Evolutionary conservation across 2,329 filamentous ascomycete genomes (phyloP), one percentile per base, ranked within the genome.

Genomic region (Aciculosporium take): DNA sequence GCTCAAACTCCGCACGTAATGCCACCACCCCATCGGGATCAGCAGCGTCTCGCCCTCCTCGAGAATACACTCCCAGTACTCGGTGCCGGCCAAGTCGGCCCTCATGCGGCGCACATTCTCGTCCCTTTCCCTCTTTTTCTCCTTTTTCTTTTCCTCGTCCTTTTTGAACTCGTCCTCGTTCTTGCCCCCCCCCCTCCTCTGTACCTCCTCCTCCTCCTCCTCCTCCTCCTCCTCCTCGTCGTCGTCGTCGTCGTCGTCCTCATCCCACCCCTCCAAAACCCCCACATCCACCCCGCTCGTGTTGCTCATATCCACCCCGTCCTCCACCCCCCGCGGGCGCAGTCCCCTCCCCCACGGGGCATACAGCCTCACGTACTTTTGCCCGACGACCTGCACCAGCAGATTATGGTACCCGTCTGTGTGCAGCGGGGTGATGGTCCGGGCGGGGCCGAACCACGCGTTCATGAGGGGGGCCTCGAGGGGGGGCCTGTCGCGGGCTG

Each of bases 21-120:
- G 91, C 91, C 91, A 98, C 89, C 91, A 98, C 0, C 89, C 91
- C 5, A 85, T 71, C 0, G 91, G 91, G 40, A 98, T 84, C 56
- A 94, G 91, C 40, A 98, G 57, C 48, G 79, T 82, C 40, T 98
- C 87, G 0, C 89, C 91, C 1, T 83, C 81, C 24, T 72, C 75
- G 5, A 98, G 63, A 1, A 96, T 71, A 42, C 79, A 79, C 54
- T 98, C 91, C 27, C 83, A 62, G 55, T 81, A 89, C 41, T 72
- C 65, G 2, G 83, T 68, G 0, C 68, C 58, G 37, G 58, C 58
- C 48, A 93, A 84, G 0, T 61, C 62, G 52, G 38, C 54, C 50
- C 44, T 65, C 56, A 62, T 57, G 13, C 54, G 54, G 7, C 61
- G 59, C 2, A 64, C 58, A 2, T 62, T 66, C 17, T 51, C n/a